Conservation (phyloP, 2,329 filamentous ascomycete genomes). For the Aureobasidium sp. region DNA sequence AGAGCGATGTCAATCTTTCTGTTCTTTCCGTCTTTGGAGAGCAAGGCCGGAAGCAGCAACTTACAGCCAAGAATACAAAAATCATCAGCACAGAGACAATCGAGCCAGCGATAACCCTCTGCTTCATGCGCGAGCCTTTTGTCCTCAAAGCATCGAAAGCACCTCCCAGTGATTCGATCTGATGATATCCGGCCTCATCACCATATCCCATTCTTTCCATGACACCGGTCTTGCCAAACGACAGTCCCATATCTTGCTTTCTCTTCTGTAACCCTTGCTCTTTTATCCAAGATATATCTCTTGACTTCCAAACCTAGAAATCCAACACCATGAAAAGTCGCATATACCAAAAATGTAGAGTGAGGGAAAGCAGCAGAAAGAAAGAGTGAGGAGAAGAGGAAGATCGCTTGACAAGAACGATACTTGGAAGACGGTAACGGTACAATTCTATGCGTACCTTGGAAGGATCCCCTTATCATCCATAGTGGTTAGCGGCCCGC, state of each 20-base stretch:
- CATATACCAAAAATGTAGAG: not conserved
- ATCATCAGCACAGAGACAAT: not conserved
- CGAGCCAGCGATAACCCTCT: slow-evolving; percentile 2
- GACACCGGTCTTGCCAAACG: not conserved
- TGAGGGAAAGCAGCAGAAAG: not conserved
- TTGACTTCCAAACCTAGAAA: too few relatives aligned
- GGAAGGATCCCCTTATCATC: not conserved
- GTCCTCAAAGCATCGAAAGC: not conserved
- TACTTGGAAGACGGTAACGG: not conserved
- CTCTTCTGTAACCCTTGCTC: not conserved
- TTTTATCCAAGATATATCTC: not conserved
- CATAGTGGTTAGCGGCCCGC: not conserved
- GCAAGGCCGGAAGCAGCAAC: not conserved
- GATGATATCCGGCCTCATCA: not conserved
- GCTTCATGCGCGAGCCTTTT: not conserved
- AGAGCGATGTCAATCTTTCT: not conserved
- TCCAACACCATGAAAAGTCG: not conserved
- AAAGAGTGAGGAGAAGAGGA: not conserved
- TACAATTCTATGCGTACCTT: not conserved
- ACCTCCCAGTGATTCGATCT: not conserved
- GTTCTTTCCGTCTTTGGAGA: not conserved
- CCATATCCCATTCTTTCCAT: not conserved
- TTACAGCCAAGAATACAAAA: not conserved
- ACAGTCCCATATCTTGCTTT: not conserved
- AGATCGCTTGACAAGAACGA: too few relatives aligned